Evolutionary conservation across 768 basidiomycete species (phyloP), one percentile per base, ranked within the genome.

Genomic region (Tricholoma terreum): DNA sequence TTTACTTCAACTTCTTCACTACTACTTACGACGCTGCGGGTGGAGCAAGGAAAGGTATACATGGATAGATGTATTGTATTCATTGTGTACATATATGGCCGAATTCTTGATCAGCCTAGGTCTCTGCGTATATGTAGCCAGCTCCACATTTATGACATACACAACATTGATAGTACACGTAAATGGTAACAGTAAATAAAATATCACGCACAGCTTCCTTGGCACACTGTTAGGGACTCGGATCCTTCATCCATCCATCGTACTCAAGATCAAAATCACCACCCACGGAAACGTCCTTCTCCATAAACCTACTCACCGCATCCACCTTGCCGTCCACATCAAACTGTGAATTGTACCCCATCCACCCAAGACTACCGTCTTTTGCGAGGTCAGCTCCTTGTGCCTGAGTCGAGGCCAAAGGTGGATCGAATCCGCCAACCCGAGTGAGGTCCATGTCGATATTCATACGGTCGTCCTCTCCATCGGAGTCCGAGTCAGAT

Each of bases 291-390:
- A 85, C 76, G 57, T 86, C 86, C 59, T 76, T 75, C 65, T 83
- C 81, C 58, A 86, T 68, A 59, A 84, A 63, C 65, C 80, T 82
- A 49, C 74, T 79, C 5, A 84, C 84, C 60, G 75, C 67, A 48
- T 80, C 79, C 15, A 83, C 77, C 59, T 78, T 75, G n/a, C 72
- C 75, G 62, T 84, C 81, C 2, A 85, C 73, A 57, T 84, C 81
- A 55, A 82, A 80, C 59, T 85, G 84, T 4, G 85, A 84, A 58
- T 79, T 83, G 62, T 78, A 84, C 2, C 76, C 77, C 69, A 73
- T 70, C 59, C 72, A 77, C 36, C 73, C 65, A 15, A 68, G 46
- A 54, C 65, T 64, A 52, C 65, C 67, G 22, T 52, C 52, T 45
- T 65, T 60, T 19, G 55, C 10, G 6, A 27, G 24, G 9, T 36